Evolutionary conservation across 305 asterid genomes (phyloP).

Genomic region (Rubia occidens): DNA sequence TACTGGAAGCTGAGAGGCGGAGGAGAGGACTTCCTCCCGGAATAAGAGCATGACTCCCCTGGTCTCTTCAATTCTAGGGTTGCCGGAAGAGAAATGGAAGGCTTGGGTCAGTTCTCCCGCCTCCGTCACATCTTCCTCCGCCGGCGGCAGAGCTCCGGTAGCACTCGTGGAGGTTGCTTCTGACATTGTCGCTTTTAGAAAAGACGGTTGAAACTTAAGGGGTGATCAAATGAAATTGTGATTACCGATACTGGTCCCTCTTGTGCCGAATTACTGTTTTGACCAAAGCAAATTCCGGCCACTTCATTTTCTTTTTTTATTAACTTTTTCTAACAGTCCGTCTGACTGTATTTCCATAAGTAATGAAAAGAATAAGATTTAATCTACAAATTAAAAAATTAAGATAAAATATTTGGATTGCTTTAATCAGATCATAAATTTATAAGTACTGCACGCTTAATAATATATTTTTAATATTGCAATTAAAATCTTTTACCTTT

Average conservation of each 20-base stretch:
- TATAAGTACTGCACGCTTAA: too few relatives aligned
- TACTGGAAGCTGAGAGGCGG: conserved; percentile 56
- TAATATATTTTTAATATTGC: too few relatives aligned
- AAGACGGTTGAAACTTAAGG: not conserved
- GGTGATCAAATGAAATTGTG: not conserved
- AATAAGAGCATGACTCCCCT: conserved; percentile 80
- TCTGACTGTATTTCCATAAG: too few relatives aligned
- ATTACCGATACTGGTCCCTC: not conserved
- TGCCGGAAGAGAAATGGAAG: conserved; percentile 77
- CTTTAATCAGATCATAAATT: too few relatives aligned
- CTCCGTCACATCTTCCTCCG: conserved; percentile 20
- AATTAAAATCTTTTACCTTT: too few relatives aligned
- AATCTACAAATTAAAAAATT: too few relatives aligned
- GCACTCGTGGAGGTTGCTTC: conserved; percentile 55
- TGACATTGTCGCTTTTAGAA: conserved; percentile 21
- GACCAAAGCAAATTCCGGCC: not conserved
- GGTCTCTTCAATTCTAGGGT: conserved; percentile 92
- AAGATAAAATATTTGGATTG: too few relatives aligned
- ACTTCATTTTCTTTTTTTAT: not conserved
- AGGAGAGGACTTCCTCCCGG: conserved; percentile 33
- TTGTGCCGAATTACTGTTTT: not conserved
- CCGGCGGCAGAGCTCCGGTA: conserved; percentile 30
- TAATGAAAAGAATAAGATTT: too few relatives aligned
- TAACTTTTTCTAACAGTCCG: too few relatives aligned
- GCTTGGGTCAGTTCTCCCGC: conserved; percentile 35